Base-by-base conservation (phyloP, 179 eudicot species). In the Vitellaria paradoxa region DNA sequence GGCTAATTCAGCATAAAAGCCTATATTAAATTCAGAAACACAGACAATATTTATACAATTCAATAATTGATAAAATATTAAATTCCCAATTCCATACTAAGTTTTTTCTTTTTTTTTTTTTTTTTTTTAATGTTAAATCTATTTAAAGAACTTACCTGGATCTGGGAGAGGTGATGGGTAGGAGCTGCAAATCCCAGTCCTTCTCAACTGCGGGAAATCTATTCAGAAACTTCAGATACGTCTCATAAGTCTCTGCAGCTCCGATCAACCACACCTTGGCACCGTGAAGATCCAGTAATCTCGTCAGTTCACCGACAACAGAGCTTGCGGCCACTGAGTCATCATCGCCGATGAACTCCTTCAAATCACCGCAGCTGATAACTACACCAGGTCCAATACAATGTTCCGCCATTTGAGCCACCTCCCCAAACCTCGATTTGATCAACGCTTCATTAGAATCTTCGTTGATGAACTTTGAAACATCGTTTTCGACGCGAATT, bases 151-250 rank as follows among this genome's bases (percentile, higher is more conserved):
- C 72, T 83, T 68, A 78, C 91, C 86, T 82, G 82, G 91, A 88
- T 84, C 83, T 88, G 50, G 78, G 79, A 26, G 98, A 89, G 81
- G 92, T 93, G 20, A 93, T 89, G 15, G 97, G 98, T 71, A 96
- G 73, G 80, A 89, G 83, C 24, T 89, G 89, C 82, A 93, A 76
- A 82, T 96, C 94, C 98, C 96, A 92, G 66, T 88, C 91, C 74
- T 83, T 86, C 81, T 94, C 98, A 73, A 88, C 76, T 42, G 81
- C 76, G 14, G 96, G 91, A 89, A 86, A 92, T 45, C 81, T 83
- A 40, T 84, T 84, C 73, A 88, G 70, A 80, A 93, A 82, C 73
- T 86, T 88, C 78, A 81, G 76, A 81, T 86, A 92, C 45, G 82
- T 89, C 81, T 91, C 96, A 71, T 85, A 85, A 61, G 78, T 83